Evolutionary conservation across 331 rosid species (phyloP).

Genomic region (Malus hybrid): DNA sequence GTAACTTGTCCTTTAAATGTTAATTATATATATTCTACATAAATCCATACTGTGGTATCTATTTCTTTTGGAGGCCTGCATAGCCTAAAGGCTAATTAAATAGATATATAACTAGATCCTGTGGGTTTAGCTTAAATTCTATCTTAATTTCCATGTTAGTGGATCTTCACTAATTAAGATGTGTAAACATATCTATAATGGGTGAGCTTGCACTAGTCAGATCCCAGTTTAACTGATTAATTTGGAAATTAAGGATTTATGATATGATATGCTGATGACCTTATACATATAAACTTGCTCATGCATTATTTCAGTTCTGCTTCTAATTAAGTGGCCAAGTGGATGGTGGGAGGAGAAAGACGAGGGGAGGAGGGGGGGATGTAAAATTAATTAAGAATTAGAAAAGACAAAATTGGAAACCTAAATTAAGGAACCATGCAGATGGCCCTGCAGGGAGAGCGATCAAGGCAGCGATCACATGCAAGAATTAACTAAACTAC

Average conservation of each 20-base stretch:
- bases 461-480: background rate
- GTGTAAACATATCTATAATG: background rate
- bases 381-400: background rate
- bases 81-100: background rate
- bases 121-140: background rate
- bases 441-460: constrained; percentile 1
- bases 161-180: background rate
- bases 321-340: background rate
- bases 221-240: background rate
- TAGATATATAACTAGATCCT: background rate
- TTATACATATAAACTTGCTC: background rate
- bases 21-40: background rate
- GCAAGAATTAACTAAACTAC: background rate
- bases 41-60: background rate
- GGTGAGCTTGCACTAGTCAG: background rate
- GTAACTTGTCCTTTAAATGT: background rate
- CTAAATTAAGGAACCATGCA: constrained; percentile 20
- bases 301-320: constrained; percentile 28
- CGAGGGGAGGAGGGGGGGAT: no score
- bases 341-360: constrained; percentile 1
- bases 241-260: background rate
- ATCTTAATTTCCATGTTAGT: background rate
- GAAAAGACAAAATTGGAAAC: constrained; percentile 18
- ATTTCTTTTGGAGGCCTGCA: background rate
- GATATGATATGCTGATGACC: background rate